Percentiles rank a stretch among this genome's conserved stretches.
phyloP scores from a whole-genome alignment of 1,139 yeast genomes.

The Yarrowia galli region DNA sequence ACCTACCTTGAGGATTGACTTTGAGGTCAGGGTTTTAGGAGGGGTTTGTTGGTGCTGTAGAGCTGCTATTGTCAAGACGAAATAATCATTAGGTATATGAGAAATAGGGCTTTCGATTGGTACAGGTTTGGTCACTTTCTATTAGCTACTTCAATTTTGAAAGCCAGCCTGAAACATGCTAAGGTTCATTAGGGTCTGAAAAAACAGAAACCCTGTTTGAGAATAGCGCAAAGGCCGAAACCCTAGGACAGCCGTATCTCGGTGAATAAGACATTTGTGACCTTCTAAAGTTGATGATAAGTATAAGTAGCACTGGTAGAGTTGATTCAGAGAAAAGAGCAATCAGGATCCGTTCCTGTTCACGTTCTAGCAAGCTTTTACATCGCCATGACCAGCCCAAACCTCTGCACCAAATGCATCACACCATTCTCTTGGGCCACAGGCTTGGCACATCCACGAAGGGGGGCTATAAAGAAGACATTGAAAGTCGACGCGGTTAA shows the following conservation, averaged over 20 bases:
- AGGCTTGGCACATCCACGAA: slow-evolving; percentile 21
- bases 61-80: background rate
- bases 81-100: no score
- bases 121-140: no score
- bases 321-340: no score
- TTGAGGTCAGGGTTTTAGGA: background rate
- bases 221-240: slow-evolving; percentile 1
- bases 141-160: no score
- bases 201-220: background rate
- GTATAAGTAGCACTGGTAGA: background rate
- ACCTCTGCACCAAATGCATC: slow-evolving; percentile 18
- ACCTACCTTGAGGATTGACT: slow-evolving; percentile 3
- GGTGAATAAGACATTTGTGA: no score
- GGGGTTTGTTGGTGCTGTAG: background rate
- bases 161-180: no score
- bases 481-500: slow-evolving; percentile 2
- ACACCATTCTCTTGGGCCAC: slow-evolving; percentile 18
- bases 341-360: no score
- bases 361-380: no score
- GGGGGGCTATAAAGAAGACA: background rate
- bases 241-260: background rate
- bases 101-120: no score
- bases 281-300: background rate
- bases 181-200: slow-evolving; percentile 1
- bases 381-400: background rate